Conservation (phyloP, 2,329 filamentous ascomycete genomes). For the Talaromyces marneffei region DNA sequence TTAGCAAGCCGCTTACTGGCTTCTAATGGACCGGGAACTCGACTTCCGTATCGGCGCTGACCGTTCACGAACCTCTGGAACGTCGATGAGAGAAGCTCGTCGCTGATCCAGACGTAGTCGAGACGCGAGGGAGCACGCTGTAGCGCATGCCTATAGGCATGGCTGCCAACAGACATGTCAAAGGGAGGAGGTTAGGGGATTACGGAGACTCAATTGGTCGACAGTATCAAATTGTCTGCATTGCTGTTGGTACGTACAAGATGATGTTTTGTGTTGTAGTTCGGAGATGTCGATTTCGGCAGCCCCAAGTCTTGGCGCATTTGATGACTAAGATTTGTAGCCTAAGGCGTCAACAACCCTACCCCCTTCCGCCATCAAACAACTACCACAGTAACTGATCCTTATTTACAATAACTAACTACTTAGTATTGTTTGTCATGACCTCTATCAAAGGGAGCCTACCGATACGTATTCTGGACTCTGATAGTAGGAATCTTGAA, state of each 20-base stretch:
- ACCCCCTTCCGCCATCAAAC: background rate
- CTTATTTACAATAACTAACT: background rate
- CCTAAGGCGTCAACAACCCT: background rate
- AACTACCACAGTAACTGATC: background rate
- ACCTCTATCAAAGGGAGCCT: background rate
- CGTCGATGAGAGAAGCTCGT: conserved; percentile 40
- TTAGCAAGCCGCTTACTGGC: conserved; percentile 52
- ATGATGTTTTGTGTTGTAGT: conserved; percentile 1
- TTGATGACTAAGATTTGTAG: conserved; percentile 1
- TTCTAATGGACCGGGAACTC: conserved; percentile 58
- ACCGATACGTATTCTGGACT: background rate
- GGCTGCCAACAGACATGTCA: conserved; percentile 39
- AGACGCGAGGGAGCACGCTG: conserved; percentile 22
- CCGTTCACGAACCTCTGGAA: conserved; percentile 45
- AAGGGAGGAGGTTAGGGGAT: conserved; percentile 15
- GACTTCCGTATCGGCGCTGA: conserved; percentile 53
- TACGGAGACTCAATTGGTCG: conserved; percentile 1
- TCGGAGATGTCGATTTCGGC: background rate
- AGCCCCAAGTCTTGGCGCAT: conserved; percentile 11
- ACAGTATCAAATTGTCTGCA: background rate
- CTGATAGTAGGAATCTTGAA: background rate
- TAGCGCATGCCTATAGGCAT: conserved; percentile 37
- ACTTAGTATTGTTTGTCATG: background rate
- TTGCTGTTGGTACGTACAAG: background rate
- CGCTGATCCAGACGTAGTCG: conserved; percentile 44